Evolutionary conservation across 192 early-diverging fungal genomes (phyloP).

Genomic region (Allomyces javanicus): DNA sequence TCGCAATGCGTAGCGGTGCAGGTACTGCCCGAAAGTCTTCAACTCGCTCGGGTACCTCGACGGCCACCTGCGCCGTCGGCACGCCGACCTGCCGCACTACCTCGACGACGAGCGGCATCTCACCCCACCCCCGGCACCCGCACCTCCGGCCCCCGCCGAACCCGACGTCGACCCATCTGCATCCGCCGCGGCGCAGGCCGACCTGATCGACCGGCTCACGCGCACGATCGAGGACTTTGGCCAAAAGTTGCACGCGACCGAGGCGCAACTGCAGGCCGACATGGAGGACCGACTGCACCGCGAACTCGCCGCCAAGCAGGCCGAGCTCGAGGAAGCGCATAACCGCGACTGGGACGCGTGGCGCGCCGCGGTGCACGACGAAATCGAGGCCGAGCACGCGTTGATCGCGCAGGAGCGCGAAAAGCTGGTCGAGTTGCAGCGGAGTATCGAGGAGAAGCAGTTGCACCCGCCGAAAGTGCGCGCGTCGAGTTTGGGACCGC

Average conservation of each 20-base stretch:
- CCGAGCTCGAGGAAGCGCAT: no score
- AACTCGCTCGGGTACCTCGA: constrained; percentile 13
- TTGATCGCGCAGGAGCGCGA: no score
- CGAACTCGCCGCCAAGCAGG: no score
- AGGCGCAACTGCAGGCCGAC: no score
- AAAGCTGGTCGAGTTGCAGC: no score
- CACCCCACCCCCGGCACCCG: not conserved
- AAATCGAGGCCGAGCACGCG: no score
- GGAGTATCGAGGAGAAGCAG: no score
- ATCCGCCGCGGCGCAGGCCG: not conserved
- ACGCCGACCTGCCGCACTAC: constrained; percentile 7
- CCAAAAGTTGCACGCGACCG: not conserved
- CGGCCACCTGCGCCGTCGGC: constrained; percentile 19
- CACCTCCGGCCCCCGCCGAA: not conserved
- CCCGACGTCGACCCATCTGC: not conserved
- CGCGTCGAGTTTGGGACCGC: no score
- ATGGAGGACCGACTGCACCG: no score
- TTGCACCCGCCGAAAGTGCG: no score
- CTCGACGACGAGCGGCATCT: not conserved
- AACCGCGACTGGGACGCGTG: no score
- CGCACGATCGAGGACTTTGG: not conserved
- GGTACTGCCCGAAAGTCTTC: constrained; percentile 24
- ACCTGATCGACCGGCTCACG: not conserved
- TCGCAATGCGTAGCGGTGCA: constrained; percentile 11
- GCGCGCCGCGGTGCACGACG: no score